Evolutionary conservation across 2,329 filamentous ascomycete genomes (phyloP).

Genomic region (Exutisphaerella laricina): DNA sequence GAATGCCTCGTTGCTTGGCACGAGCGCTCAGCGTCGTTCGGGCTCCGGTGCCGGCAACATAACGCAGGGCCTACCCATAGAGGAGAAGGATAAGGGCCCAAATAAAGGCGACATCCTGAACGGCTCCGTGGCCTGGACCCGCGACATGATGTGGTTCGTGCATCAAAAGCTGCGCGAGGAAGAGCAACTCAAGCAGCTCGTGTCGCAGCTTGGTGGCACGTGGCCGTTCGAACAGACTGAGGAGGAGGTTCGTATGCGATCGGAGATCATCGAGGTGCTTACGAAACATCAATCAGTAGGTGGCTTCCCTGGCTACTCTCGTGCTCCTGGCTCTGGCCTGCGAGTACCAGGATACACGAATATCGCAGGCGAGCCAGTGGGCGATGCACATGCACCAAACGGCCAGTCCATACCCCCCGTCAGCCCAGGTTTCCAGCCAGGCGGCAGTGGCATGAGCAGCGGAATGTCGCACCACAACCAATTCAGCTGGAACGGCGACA

Average conservation of each 20-base stretch:
- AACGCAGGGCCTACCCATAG: conserved; percentile 83
- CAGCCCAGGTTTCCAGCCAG: conserved; percentile 54
- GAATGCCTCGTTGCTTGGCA: conserved; percentile 80
- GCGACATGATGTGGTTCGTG: conserved; percentile 96
- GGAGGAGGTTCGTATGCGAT: conserved; percentile 92
- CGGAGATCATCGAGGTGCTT: conserved; percentile 81
- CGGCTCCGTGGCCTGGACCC: conserved; percentile 92
- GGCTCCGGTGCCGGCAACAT: conserved; percentile 62
- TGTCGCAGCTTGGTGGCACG: conserved; percentile 64
- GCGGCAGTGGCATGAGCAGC: conserved; percentile 57
- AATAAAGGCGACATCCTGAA: conserved; percentile 99
- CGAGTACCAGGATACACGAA: conserved; percentile 92
- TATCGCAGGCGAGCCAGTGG: conserved; percentile 71
- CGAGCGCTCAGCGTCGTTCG: conserved; percentile 66
- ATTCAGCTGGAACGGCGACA: conserved; percentile 43
- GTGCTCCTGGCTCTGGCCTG: conserved; percentile 75
- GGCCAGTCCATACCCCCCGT: conserved; percentile 33
- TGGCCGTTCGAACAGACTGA: conserved; percentile 77
- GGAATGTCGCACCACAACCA: conserved; percentile 43
- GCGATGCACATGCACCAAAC: conserved; percentile 48
- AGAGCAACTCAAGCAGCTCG: conserved; percentile 73
- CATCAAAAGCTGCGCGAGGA: conserved; percentile 85
- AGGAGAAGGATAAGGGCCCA: conserved; percentile 97
- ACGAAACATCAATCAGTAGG: conserved; percentile 68
- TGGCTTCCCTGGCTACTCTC: conserved; percentile 68